Conservation (phyloP, 73 alveolate species). For the Paramecium biaurelia region DNA sequence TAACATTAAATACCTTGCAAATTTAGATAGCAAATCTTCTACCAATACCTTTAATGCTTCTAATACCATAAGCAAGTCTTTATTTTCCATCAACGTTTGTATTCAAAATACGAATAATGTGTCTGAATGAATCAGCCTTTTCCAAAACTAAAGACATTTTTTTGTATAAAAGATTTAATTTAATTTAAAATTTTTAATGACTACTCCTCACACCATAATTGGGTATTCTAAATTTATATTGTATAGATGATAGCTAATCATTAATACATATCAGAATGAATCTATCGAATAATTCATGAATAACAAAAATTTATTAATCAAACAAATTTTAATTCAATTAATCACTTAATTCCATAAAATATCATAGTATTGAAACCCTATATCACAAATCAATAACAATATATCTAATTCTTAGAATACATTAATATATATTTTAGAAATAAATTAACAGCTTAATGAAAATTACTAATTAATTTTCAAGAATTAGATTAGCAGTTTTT, state of each 20-base stretch:
- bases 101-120: conserved; percentile 97
- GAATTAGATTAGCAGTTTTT: too few relatives aligned
- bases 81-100: conserved; percentile 98
- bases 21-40: conserved; percentile 95
- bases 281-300: background rate
- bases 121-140: conserved; percentile 88
- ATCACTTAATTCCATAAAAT: background rate
- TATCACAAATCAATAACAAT: too few relatives aligned
- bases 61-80: conserved; percentile 96
- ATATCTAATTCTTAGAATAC: too few relatives aligned
- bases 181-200: conserved; percentile 22
- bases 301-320: background rate
- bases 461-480: too few relatives aligned
- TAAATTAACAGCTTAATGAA: too few relatives aligned
- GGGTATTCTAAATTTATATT: background rate
- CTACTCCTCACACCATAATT: background rate
- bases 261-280: background rate
- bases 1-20: conserved; percentile 66
- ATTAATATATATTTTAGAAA: too few relatives aligned
- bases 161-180: conserved; percentile 52
- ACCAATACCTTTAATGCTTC: conserved; percentile 98
- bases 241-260: background rate
- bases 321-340: background rate
- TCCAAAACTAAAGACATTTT: conserved; percentile 68
- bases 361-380: background rate